phyloP scores from a whole-genome alignment of 371 early-diverging fungal genomes.

The Mycotypha africana region DNA sequence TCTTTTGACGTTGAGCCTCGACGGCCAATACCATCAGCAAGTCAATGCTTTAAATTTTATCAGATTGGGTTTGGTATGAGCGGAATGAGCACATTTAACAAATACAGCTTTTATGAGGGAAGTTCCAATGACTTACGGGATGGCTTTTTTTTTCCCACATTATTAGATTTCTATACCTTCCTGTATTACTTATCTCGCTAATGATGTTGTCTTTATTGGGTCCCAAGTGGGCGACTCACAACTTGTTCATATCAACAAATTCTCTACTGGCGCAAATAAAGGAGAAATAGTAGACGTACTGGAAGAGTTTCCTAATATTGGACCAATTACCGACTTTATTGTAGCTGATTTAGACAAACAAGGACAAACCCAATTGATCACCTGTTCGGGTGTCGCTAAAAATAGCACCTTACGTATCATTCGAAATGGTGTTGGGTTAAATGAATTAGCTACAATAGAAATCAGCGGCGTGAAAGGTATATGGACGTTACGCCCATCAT shows the following conservation, averaged over 20 bases:
- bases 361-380: conserved; percentile 73
- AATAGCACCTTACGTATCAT: conserved; percentile 80
- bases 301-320: conserved; percentile 71
- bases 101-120: no score
- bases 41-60: conserved; percentile 25
- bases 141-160: not conserved
- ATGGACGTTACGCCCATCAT: conserved; percentile 62
- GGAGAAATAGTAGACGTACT: conserved; percentile 32
- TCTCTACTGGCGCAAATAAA: conserved; percentile 9
- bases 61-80: conserved; percentile 24
- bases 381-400: conserved; percentile 79
- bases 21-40: not conserved
- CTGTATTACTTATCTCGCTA: conserved; percentile 69
- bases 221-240: conserved; percentile 85
- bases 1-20: conserved; percentile 36
- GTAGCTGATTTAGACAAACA: conserved; percentile 78
- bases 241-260: conserved; percentile 52
- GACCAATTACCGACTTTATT: conserved; percentile 84
- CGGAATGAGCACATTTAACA: no score
- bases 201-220: conserved; percentile 78
- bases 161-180: conserved; percentile 58
- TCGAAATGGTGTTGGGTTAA: conserved; percentile 88
- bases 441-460: conserved; percentile 59
- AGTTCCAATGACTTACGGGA: not conserved
- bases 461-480: conserved; percentile 68